Evolutionary conservation across 306 rosid species (phyloP).

Genomic region (Casuarina equisetifolia): DNA sequence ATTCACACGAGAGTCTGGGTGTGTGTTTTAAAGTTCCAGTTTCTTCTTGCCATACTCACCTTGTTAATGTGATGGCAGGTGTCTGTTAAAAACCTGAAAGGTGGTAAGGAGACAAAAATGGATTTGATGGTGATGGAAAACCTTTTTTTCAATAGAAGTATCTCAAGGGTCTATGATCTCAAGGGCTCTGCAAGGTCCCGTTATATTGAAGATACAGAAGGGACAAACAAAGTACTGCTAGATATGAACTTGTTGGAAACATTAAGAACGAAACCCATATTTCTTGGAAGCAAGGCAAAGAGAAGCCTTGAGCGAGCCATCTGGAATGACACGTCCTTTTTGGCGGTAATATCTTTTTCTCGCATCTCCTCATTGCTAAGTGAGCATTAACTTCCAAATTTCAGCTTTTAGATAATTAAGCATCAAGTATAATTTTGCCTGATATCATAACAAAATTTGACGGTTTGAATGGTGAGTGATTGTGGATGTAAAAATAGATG

Average conservation of each 20-base stretch:
- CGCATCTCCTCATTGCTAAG: background rate
- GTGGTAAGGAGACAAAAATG: constrained; percentile 89
- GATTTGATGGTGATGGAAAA: constrained; percentile 99
- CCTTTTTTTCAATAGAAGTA: constrained; percentile 83
- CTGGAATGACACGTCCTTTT: constrained; percentile 92
- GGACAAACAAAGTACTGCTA: constrained; percentile 78
- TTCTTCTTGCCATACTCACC: constrained; percentile 10
- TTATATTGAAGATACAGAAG: constrained; percentile 79
- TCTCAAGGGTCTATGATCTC: constrained; percentile 88
- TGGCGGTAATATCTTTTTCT: constrained; percentile 58
- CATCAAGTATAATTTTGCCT: background rate
- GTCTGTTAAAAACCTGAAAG: constrained; percentile 71
- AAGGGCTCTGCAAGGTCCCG: constrained; percentile 97
- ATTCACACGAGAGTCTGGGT: background rate
- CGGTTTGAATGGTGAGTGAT: background rate
- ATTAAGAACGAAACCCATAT: constrained; percentile 80
- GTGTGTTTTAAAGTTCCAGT: background rate
- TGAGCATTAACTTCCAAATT: constrained; percentile 8
- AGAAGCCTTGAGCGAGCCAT: constrained; percentile 89
- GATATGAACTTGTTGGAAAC: constrained; percentile 95
- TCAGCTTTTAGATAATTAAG: background rate
- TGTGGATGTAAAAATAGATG: background rate
- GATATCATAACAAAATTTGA: constrained; percentile 1
- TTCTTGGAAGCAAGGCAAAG: constrained; percentile 97
- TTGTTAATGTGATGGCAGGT: constrained; percentile 54